Conservation (phyloP, 2,329 filamentous ascomycete genomes). For the Aspergillus sp. region DNA sequence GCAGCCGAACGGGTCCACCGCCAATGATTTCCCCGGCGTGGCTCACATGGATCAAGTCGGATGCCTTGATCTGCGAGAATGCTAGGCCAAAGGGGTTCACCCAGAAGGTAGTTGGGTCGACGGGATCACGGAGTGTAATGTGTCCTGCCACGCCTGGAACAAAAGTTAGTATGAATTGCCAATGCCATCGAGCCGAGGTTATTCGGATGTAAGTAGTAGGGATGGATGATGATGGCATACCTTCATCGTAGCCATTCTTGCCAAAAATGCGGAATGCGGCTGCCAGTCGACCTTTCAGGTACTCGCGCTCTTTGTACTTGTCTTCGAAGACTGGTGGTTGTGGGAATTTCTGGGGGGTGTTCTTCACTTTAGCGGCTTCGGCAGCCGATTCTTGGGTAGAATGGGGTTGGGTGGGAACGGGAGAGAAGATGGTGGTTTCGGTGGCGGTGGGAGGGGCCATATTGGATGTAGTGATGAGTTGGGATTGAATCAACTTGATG, state of each 20-base stretch:
- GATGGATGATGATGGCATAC: constrained; percentile 13
- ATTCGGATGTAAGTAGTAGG: background rate
- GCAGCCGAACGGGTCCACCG: constrained; percentile 53
- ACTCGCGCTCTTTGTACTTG: constrained; percentile 52
- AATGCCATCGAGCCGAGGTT: background rate
- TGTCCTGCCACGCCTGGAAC: constrained; percentile 60
- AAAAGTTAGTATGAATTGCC: background rate
- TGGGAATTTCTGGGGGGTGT: constrained; percentile 27
- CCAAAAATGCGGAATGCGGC: constrained; percentile 61
- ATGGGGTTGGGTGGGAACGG: constrained; percentile 20
- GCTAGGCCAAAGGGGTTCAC: constrained; percentile 67
- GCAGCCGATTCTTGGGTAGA: constrained; percentile 27
- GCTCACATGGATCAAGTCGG: constrained; percentile 68
- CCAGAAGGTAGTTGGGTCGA: constrained; percentile 63
- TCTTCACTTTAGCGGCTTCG: constrained; percentile 34
- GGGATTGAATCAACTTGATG: background rate
- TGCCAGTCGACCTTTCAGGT: constrained; percentile 57
- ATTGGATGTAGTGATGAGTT: background rate
- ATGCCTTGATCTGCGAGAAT: constrained; percentile 63
- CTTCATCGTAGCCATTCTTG: constrained; percentile 58
- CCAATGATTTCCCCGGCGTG: constrained; percentile 63
- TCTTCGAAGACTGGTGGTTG: constrained; percentile 42
- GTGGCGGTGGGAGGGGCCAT: constrained; percentile 20
- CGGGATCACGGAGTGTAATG: constrained; percentile 63
- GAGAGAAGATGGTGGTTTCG: constrained; percentile 18